These are phyloP conservation scores for Scortechinia acanthostroma DNA, from an alignment of 2,329 filamentous ascomycete genomes.

Conservation along the genomic window DNA sequence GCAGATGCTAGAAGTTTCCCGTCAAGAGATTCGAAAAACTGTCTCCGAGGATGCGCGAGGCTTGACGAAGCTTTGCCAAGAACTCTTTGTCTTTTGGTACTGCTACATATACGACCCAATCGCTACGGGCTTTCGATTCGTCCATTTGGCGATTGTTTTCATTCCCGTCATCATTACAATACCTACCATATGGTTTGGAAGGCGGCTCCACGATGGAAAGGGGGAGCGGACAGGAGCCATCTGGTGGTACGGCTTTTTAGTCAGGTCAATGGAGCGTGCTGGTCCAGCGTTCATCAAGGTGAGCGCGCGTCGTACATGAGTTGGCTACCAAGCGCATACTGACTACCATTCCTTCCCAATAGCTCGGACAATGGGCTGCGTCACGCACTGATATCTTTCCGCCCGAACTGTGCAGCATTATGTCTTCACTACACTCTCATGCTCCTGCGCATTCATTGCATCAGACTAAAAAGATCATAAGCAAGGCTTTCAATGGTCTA, in stretches of 20 bases:
- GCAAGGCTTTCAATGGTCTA: conserved; percentile 73
- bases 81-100: conserved; percentile 62
- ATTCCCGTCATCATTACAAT: conserved; percentile 78
- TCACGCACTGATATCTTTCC: conserved; percentile 96
- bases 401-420: conserved; percentile 79
- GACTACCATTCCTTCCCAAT: conserved; percentile 1
- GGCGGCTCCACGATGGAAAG: conserved; percentile 51
- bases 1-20: conserved; percentile 79
- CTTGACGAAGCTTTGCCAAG: conserved; percentile 46
- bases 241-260: conserved; percentile 91
- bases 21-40: conserved; percentile 67
- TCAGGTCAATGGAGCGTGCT: conserved; percentile 82
- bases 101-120: conserved; percentile 75
- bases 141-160: conserved; percentile 82
- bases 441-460: conserved; percentile 83
- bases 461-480: conserved; percentile 72
- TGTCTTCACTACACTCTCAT: conserved; percentile 92
- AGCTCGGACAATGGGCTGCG: conserved; percentile 96
- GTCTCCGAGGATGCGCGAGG: conserved; percentile 56
- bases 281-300: conserved; percentile 97
- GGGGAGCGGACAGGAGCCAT: conserved; percentile 75
- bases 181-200: conserved; percentile 75
- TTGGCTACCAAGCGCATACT: background rate
- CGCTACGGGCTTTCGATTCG: conserved; percentile 78
- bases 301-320: conserved; percentile 12